Percentiles rank a stretch among this genome's conserved stretches.
Conservation (phyloP, 768 basidiomycete species). For the Saitozyma sp. region DNA sequence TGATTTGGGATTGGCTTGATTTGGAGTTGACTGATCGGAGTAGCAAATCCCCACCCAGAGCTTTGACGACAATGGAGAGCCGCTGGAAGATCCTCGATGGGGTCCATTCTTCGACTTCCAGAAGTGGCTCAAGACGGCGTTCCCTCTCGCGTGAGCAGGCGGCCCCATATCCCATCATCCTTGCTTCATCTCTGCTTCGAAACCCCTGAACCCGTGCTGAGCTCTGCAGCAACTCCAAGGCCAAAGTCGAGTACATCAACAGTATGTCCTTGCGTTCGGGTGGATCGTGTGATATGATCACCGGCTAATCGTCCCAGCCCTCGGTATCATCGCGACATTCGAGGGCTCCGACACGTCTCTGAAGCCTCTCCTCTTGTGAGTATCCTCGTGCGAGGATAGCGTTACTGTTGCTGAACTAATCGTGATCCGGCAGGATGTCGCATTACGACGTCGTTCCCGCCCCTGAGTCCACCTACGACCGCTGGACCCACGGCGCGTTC, state of each 20-base stretch:
- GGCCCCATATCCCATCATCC: not conserved
- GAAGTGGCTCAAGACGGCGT: slow-evolving; percentile 41
- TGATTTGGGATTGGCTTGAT: not conserved
- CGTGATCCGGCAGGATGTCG: slow-evolving; percentile 28
- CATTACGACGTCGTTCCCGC: slow-evolving; percentile 51
- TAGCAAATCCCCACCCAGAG: slow-evolving; percentile 48
- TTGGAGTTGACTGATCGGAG: not conserved
- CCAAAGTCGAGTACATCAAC: slow-evolving; percentile 47
- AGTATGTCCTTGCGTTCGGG: not conserved
- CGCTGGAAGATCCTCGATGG: slow-evolving; percentile 51
- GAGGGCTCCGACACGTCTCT: slow-evolving; percentile 43
- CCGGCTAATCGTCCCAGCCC: not conserved
- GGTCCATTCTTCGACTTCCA: slow-evolving; percentile 50
- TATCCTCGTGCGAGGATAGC: not conserved
- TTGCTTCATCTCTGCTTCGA: no score
- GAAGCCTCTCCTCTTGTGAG: slow-evolving; percentile 44
- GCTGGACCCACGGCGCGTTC: slow-evolving; percentile 47
- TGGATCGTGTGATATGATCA: no score
- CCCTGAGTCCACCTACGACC: slow-evolving; percentile 40
- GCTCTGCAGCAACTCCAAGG: slow-evolving; percentile 21
- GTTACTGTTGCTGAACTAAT: not conserved
- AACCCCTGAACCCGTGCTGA: no score
- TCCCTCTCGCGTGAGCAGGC: slow-evolving; percentile 39
- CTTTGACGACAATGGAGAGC: slow-evolving; percentile 50
- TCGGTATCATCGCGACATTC: slow-evolving; percentile 47